phyloP scores from a whole-genome alignment of 116 monocot species.

The Iris pallida region DNA sequence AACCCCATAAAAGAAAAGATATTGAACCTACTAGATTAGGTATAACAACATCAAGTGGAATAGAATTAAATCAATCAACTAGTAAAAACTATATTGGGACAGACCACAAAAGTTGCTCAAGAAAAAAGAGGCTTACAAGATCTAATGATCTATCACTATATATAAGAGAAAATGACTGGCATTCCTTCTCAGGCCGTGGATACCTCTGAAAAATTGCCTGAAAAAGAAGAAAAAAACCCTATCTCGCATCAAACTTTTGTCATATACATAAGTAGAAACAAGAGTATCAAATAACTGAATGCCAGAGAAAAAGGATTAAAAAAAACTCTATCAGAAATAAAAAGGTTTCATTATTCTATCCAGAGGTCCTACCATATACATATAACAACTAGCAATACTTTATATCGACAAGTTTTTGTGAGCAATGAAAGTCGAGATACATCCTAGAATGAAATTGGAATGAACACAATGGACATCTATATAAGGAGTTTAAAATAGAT shows the following conservation, averaged over 20 bases:
- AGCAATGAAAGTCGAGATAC: no score
- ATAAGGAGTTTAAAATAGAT: no score
- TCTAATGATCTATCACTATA: conserved; percentile 88
- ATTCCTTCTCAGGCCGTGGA: conserved; percentile 97
- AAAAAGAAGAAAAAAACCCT: conserved; percentile 4
- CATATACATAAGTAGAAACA: neutral
- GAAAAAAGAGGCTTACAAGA: conserved; percentile 55
- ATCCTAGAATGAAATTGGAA: no score
- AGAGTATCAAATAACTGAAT: neutral
- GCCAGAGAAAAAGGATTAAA: neutral
- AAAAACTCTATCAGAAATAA: no score
- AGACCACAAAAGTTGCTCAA: neutral
- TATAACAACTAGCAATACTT: no score
- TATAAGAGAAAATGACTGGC: conserved; percentile 96
- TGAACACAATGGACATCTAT: no score
- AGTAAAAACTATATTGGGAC: neutral
- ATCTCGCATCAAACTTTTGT: neutral
- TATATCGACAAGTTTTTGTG: no score
- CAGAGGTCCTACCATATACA: no score
- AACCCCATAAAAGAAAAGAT: neutral
- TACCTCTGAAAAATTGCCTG: conserved; percentile 98
- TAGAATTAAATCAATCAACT: neutral
- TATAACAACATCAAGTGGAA: neutral
- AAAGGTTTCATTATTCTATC: no score
- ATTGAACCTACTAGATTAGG: neutral